Base-by-base conservation (phyloP, 148 eudicot species). In the Arctostaphylos glauca region DNA sequence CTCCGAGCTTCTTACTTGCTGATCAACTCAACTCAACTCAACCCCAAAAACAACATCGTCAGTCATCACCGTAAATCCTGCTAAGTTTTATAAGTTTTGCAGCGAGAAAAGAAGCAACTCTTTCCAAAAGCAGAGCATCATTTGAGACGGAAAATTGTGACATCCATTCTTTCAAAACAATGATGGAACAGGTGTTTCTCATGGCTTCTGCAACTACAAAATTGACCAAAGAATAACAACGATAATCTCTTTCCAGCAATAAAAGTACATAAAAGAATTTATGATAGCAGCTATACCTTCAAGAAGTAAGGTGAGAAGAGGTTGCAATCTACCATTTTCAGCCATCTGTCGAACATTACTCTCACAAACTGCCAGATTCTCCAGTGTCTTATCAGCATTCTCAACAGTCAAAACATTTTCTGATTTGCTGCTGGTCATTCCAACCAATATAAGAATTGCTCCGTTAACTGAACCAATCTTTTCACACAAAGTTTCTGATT, bases 321-420 rank as follows among this genome's bases (percentile, higher is more conserved):
- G 99, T 80, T 92, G 91, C 83, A 96, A 67, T 92, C 93, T 90
- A 62, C 99, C 99, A 87, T 85, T 89, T 83, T 89, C 97, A 81
- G 99, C 99, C 97, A 96, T 96, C 84, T 91, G 93, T 76, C 89
- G 86, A 60, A 96, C 95, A 88, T 96, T 96, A 83, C 85, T 89
- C 84, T 94, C 93, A 82, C 86, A 86, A 77, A 86, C 90, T 74
- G 93, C 97, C 74, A 96, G 86, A 91, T 93, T 93, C 76, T 90
- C 92, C 80, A 96, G 87, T 60, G 94, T 91, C 83, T 86, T 91
- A 77, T 93, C 92, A 64, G 98, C 98, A 86, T 86, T 93, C 84
- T 92, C 95, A 62, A 92, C 92, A 14, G 93, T 86, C 80, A 84
- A 80, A 71, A 88, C 58, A 80, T 90, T 90, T 83, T 90, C 93